These are phyloP conservation scores for Colletotrichum truncatum DNA, from an alignment of 2,329 filamentous ascomycete genomes.

Conservation along the genomic window DNA sequence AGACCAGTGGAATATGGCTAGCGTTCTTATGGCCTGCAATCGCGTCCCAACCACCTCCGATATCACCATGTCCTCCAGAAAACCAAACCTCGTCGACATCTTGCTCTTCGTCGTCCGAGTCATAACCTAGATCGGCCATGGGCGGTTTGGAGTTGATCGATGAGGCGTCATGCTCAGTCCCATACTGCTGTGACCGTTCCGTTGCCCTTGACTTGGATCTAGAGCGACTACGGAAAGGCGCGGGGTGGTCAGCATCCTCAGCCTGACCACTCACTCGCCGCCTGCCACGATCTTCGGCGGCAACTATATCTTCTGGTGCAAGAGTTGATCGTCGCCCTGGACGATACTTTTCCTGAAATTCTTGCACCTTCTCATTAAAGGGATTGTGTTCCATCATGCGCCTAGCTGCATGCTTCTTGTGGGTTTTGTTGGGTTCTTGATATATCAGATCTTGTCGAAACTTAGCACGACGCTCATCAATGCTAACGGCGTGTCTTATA, in stretches of 20 bases:
- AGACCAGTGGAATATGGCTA: constrained; percentile 74
- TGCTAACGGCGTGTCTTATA: constrained; percentile 75
- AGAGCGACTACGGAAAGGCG: constrained; percentile 53
- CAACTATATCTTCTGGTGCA: constrained; percentile 24
- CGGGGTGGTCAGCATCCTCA: constrained; percentile 42
- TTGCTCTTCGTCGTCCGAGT: constrained; percentile 62
- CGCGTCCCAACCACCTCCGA: constrained; percentile 79
- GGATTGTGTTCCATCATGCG: constrained; percentile 30
- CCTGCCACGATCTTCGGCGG: constrained; percentile 13
- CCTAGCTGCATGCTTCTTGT: constrained; percentile 33
- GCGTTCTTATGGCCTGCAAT: constrained; percentile 66
- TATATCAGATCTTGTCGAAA: constrained; percentile 77
- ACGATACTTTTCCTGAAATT: constrained; percentile 48
- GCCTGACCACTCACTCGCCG: not conserved
- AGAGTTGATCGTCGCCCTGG: constrained; percentile 24
- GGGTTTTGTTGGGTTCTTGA: constrained; percentile 46
- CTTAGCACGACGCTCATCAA: constrained; percentile 77
- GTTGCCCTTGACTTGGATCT: constrained; percentile 33
- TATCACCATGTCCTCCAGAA: constrained; percentile 79
- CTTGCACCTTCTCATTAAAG: constrained; percentile 35
- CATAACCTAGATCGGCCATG: constrained; percentile 45
- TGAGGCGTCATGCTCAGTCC: constrained; percentile 16
- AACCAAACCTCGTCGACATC: constrained; percentile 87
- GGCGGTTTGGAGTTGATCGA: constrained; percentile 24
- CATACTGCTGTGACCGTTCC: not conserved